Evolutionary conservation across 108 stramenopile species (phyloP).

Genomic region (Cylindrotheca fusiformis): DNA sequence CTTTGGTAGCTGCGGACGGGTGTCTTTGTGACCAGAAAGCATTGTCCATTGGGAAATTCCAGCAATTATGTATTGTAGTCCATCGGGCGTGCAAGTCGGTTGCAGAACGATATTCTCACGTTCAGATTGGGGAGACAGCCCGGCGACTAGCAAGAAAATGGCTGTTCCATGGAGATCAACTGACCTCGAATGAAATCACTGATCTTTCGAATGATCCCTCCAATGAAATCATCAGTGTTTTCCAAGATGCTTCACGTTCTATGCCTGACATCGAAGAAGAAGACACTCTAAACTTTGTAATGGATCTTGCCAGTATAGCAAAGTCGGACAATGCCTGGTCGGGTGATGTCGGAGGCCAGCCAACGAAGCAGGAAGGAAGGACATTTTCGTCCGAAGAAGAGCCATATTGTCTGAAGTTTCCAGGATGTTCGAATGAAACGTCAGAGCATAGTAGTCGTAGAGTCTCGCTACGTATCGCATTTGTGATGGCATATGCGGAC

Average conservation of each 20-base stretch:
- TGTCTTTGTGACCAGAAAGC: constrained; percentile 37
- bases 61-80: constrained; percentile 49
- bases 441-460: constrained; percentile 48
- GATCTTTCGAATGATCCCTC: background rate
- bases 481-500: constrained; percentile 75
- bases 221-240: background rate
- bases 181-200: constrained; percentile 6
- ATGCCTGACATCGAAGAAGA: constrained; percentile 43
- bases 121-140: constrained; percentile 45
- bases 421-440: constrained; percentile 52
- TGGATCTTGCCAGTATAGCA: constrained; percentile 69
- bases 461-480: constrained; percentile 71
- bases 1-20: constrained; percentile 54
- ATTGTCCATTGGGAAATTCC: constrained; percentile 60
- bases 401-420: constrained; percentile 41
- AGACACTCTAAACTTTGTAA: constrained; percentile 73
- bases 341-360: constrained; percentile 9
- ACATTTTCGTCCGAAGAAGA: constrained; percentile 57
- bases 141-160: constrained; percentile 55
- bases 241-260: constrained; percentile 1
- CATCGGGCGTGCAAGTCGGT: constrained; percentile 61
- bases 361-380: background rate
- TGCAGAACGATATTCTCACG: constrained; percentile 75
- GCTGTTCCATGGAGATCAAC: constrained; percentile 67
- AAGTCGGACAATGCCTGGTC: constrained; percentile 43